These are phyloP conservation scores for Ambrosiella beaveri DNA, from an alignment of 2,329 filamentous ascomycete species.

Conservation along the genomic window DNA sequence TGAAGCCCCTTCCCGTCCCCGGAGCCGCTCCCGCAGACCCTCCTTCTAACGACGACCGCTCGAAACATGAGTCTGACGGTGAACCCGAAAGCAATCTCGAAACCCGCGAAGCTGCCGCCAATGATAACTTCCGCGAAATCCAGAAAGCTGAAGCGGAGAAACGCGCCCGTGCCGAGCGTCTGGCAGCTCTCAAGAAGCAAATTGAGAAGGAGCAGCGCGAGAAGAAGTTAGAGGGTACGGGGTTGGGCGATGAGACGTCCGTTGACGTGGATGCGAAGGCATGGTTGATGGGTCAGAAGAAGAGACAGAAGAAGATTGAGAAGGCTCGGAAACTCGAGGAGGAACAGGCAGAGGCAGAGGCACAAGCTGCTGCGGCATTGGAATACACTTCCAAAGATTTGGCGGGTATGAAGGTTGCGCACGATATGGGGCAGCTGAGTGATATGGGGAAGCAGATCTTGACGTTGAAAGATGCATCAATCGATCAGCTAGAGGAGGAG, in stretches of 20 bases:
- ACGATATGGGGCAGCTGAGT: conserved; percentile 59
- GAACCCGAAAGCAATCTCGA: conserved; percentile 72
- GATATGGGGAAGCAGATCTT: conserved; percentile 69
- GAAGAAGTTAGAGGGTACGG: conserved; percentile 61
- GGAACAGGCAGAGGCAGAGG: conserved; percentile 63
- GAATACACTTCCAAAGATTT: conserved; percentile 75
- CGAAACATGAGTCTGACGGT: conserved; percentile 38
- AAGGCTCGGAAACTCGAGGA: conserved; percentile 55
- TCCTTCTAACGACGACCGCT: conserved; percentile 31
- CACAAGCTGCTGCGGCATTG: conserved; percentile 40
- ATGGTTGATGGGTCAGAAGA: conserved; percentile 83
- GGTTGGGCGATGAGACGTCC: conserved; percentile 58
- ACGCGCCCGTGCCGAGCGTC: conserved; percentile 59
- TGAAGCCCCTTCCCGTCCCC: conserved; percentile 76
- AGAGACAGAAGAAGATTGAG: conserved; percentile 80
- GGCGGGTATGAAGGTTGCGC: conserved; percentile 78
- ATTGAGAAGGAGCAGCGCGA: conserved; percentile 67
- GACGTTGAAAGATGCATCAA: conserved; percentile 82
- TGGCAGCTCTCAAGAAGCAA: conserved; percentile 71
- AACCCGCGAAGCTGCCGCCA: conserved; percentile 53
- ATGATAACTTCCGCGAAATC: conserved; percentile 52
- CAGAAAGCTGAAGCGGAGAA: conserved; percentile 60
- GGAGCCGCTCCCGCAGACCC: conserved; percentile 29
- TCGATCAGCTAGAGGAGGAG: conserved; percentile 60
- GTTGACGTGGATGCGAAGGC: conserved; percentile 64